Evolutionary conservation across 768 basidiomycete species (phyloP), one percentile per base, ranked within the genome.

Genomic region (Panaeolus papilionaceus): DNA sequence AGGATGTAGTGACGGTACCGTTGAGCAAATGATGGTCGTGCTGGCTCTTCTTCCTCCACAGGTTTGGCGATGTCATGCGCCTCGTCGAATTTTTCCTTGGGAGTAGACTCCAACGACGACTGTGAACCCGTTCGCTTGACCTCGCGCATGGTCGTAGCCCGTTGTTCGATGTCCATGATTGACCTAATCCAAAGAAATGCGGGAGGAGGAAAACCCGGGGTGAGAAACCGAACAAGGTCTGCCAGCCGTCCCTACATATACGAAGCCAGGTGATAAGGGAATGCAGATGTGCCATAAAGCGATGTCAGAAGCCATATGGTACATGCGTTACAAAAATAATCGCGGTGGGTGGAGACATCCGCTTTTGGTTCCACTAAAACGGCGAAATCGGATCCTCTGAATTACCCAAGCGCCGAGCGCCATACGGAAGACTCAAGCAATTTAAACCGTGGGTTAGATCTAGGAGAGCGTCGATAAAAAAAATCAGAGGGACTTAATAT

Each of bases 1-100:
- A 94, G 79, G 61, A 88, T 74, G 71, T 79, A 79, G n/a, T 83
- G 81, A 12, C 84, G 80, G 64, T 77, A 71, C 66, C 75, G 79
- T 40, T 18, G 54, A 63, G 74, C 73, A 7, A 77, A 69, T 33
- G 40, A 71, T 42, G 39, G 67, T 33, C 37, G 67, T 0, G 28
- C 71, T 54, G 75, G 74, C 26, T 68, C 67, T 8, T 76, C 76
- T 42, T 69, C 75, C 2, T 71, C 74, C 58, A 76, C 71, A 37
- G 69, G 66, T 9, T 70, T 64, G 11, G 76, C 63, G 20, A 66
- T 72, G 64, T 78, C 76, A 11, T 74, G 72, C 63, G 76, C 75
- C 18, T 64, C 54, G 61, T 62, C 67, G 40, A 64, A 51, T 37
- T 67, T 62, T 47, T 68, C 73, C 66, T 78, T 67, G 40, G 26